Evolutionary conservation across 1,139 yeast genomes (phyloP), one percentile per base, ranked within the genome.

Genomic region (Lodderomyces oxycetoniae): DNA sequence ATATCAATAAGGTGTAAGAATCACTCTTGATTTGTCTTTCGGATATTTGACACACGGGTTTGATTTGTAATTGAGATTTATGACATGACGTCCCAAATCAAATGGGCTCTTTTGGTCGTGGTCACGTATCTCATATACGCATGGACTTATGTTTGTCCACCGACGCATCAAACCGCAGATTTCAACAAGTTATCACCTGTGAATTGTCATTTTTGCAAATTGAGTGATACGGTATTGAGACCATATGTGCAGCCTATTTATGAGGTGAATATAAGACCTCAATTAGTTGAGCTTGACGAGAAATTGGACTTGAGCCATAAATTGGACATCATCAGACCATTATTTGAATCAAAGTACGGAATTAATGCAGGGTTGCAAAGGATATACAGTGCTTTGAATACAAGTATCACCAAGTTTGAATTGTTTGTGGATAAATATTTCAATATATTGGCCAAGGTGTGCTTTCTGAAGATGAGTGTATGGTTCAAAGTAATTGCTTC

Each of bases 81-180:
- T 20, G 22, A 20, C 22, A 26, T 24, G 26, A 12, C 26, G 8
- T 10, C 6, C 14, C 26, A 24, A 14, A 10, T 10, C 26, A 24
- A 24, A 14, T 36, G 39, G 31, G 15, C 29, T 14, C 31, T 32
- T 10, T 11, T 26, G 17, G 12, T 38, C 16, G 17, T 35, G 15
- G 24, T 32, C 13, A 6, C 34, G 19, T 42, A 42, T 26, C 13
- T 43, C 4, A 11, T 40, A 11, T 43, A 43, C 20, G 44, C 38
- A 4, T 43, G 43, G 41, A 40, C 41, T 3, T 36, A 30, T 25
- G 33, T 43, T 5, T 45, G 49, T 38, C 47, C 48, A 8, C 27
- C 40, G 10, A 35, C 34, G 17, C 6, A 24, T 7, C 23, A 9
- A 20, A 19, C 34, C 12, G 19, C 26, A 21, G 13, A 16, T 13